Percentiles rank a stretch among this genome's conserved stretches.
These are phyloP conservation scores for Dovyalis caffra DNA, from an alignment of 345 rosid species.

Conservation along the genomic window DNA sequence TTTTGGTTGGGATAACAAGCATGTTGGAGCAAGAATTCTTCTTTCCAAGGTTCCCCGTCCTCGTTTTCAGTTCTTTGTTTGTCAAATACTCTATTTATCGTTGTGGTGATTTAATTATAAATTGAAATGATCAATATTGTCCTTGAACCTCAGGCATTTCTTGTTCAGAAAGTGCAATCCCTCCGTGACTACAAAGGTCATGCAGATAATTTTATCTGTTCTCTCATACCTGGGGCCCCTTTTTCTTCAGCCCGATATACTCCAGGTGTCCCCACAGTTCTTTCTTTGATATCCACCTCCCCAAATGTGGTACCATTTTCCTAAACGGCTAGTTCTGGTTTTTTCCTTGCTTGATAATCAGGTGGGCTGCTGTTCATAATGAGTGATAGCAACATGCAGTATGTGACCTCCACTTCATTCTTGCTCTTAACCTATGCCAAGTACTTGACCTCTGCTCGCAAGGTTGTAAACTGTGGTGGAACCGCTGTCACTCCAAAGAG, in stretches of 20 bases:
- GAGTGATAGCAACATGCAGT: constrained; percentile 58
- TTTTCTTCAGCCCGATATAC: constrained; percentile 78
- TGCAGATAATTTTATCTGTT: constrained; percentile 94
- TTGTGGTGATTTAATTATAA: background rate
- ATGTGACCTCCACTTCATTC: constrained; percentile 60
- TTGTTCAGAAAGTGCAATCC: constrained; percentile 69
- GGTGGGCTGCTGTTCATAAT: constrained; percentile 47
- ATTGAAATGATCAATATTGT: background rate
- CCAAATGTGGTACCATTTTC: background rate
- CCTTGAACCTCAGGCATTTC: constrained; percentile 49
- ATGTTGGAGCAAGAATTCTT: constrained; percentile 37
- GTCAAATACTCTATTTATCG: background rate
- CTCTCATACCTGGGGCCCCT: constrained; percentile 83
- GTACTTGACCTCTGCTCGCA: constrained; percentile 41
- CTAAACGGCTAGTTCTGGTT: constrained; percentile 6
- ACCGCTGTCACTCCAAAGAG: constrained; percentile 42
- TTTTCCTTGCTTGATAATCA: background rate
- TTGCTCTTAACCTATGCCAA: constrained; percentile 56
- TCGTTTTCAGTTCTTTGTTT: background rate
- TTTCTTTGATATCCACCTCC: too few relatives aligned
- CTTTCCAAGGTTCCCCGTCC: constrained; percentile 23
- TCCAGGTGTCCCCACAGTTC: constrained; percentile 49
- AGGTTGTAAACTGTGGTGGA: constrained; percentile 51
- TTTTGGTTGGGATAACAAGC: constrained; percentile 40
- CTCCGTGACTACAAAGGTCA: constrained; percentile 92